Percentiles rank a stretch among this genome's conserved stretches.
Evolutionary conservation across 2,329 filamentous ascomycete species (phyloP).

Genomic region (Ceratocystiopsis minuta): DNA sequence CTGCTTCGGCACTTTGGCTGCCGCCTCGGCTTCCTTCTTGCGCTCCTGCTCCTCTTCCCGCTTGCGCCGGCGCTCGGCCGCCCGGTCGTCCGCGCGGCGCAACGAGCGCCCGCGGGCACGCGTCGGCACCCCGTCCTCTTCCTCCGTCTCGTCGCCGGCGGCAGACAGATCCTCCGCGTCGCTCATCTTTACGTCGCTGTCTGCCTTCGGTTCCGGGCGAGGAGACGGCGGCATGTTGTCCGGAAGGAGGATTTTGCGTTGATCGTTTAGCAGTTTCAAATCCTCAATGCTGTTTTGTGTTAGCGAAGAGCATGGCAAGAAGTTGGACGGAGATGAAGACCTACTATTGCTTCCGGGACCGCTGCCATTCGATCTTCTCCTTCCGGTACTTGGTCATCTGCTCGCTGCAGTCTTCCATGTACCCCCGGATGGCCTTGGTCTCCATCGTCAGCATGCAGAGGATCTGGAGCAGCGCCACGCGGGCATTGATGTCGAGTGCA

Average conservation of each 20-base stretch:
- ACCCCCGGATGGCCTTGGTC: conserved; percentile 70
- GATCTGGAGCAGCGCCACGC: conserved; percentile 65
- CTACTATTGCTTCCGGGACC: conserved; percentile 50
- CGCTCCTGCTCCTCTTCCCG: conserved; percentile 49
- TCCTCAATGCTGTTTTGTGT: conserved; percentile 43
- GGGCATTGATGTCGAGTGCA: conserved; percentile 63
- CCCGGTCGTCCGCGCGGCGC: conserved; percentile 47
- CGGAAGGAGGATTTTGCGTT: conserved; percentile 54
- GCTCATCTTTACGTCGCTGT: conserved; percentile 42
- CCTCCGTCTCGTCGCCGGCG: conserved; percentile 37
- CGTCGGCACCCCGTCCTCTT: conserved; percentile 42
- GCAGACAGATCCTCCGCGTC: conserved; percentile 46
- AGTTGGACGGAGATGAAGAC: conserved; percentile 14
- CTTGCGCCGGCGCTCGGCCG: conserved; percentile 61
- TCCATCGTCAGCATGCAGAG: conserved; percentile 72
- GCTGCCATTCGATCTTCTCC: conserved; percentile 84
- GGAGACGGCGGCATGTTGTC: conserved; percentile 53
- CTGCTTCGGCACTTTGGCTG: conserved; percentile 52
- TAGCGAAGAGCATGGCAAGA: conserved; percentile 7
- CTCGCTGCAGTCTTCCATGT: conserved; percentile 81
- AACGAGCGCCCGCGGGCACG: conserved; percentile 34
- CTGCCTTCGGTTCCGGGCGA: conserved; percentile 29
- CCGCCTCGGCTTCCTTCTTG: conserved; percentile 48
- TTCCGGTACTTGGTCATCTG: conserved; percentile 92
- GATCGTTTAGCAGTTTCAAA: conserved; percentile 50